Evolutionary conservation across 345 rosid species (phyloP), one percentile per base, ranked within the genome.

Genomic region (Acer negundo): DNA sequence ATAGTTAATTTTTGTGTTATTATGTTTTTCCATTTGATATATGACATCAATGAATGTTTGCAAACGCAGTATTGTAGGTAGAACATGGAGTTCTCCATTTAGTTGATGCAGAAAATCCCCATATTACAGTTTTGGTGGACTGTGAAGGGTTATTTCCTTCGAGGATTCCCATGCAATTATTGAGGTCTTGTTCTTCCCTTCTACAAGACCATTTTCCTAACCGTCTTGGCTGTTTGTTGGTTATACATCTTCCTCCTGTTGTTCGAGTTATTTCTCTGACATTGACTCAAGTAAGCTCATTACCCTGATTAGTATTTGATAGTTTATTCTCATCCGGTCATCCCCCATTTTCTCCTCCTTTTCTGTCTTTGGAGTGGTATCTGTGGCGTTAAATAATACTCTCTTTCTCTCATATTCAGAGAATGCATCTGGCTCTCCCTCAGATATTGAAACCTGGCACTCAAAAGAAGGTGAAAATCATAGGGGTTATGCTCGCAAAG

Each of bases 121-220:
- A 90, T 76, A 89, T 96, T 73, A 86, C 92, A 2, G 99, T 96
- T 70, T 77, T 96, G 42, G 89, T 96, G 59, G 99, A 96, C 80
- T 96, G 99, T 87, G 92, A 87, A 79, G 97, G 97, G 73, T 78
- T 96, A 78, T 81, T 97, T 67, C 97, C 99, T 59, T 75, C 90
- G 72, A 86, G 87, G 84, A 86, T 94, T 77, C 99, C 99, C 23
- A 90, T 96, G 97, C 99, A 96, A 77, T 84, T 91, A 85, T 73
- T 93, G 84, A 90, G 96, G 86, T 91, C 97, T 23, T 91, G 98
- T 80, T 91, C 94, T 49, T 85, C 93, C 61, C 84, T 92, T 80
- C 88, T 96, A 67, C 99, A 96, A 86, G 95, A 94, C 81, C 90
- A 96, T 82, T 96, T 84, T 83, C 99, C 99, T 22, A 88, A 89